Evolutionary conservation across 257 asterid genomes (phyloP), one percentile per base, ranked within the genome.

Genomic region (Petunia axillaris): DNA sequence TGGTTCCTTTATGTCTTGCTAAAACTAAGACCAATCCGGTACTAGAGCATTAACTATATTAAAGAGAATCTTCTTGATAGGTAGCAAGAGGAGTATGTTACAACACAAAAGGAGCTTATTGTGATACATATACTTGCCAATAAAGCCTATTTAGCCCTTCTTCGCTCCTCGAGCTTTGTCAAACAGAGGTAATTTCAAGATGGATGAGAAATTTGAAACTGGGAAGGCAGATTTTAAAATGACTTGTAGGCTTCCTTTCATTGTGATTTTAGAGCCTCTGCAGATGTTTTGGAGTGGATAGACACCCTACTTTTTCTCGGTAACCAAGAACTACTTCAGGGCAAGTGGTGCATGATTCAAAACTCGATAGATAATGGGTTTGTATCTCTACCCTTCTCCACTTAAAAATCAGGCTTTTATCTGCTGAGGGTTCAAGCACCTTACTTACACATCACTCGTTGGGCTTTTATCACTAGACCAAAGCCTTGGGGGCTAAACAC

Each of bases 11-110:
- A 35, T 73, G 50, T 50, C 62, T 48, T 73, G 62, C 77, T 50
- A 73, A 11, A 73, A 50, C 44, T 73, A 73, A 62, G 62, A 73
- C 9, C 48, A 44, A n/a, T 73, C 62, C 35, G 50, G 77, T 73
- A 62, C 46, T 55, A 73, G 46, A 73, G 44, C 44, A 73, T 50
- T 73, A 6, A 50, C 62, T 48, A n/a, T 73, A 50, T 44, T 73
- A 50, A n/a, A 50, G 77, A 73, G 62, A 1, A 50, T 35, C 62
- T 50, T 73, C 62, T 10, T 48, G 58, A 71, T 35, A 73, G 62
- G 39, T 50, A 2, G 62, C 52, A 65, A 71, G 60, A 71, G 5
- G 77, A 71, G 62, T 11, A 50, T 5, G 77, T 38, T 35, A 10
- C n/a, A 44, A 13, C 16, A 11, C 77, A 48, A 71, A 48, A 50